Evolutionary conservation across 2,329 filamentous ascomycete species (phyloP), one percentile per base, ranked within the genome.

Genomic region (Hymenoscyphus albidus): DNA sequence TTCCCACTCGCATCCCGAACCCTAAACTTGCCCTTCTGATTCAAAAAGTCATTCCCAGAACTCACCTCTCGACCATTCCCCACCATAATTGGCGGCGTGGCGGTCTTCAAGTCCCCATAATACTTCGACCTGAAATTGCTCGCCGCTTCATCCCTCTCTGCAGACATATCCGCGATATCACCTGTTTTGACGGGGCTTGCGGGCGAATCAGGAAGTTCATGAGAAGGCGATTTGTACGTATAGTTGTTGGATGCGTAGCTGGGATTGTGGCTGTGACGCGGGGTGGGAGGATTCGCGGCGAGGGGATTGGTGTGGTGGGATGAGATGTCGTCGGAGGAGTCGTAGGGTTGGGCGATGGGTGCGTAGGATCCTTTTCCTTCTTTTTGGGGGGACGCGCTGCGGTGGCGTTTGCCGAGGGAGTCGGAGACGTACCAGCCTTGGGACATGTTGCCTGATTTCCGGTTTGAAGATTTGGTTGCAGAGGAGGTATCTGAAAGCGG

Each of bases 1-100:
- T 90, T 91, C 0, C 90, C 90, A 73, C 89, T 92, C 2, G 91
- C 88, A 66, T 89, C 86, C 57, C 88, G 78, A 58, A 83, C 78
- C 67, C 73, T 65, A 5, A 70, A 56, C 38, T 48, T 58, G 12
- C 70, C 70, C 54, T 70, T 74, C 59, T 64, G 59, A 31, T 65
- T 68, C 70, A 63, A 72, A 68, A 80, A 84, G 71, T 88, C 86
- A 65, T 84, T 85, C 1, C 85, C 86, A 5, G 83, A 84, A 13
- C 83, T 86, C 4, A 87, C 79, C 73, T 88, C 85, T 58, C 85
- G 71, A 12, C 65, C 64, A 2, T 62, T 61, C 7, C 81, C 82
- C 13, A 87, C 73, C 68, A 85, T 79, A 14, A 85, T 73, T 0
- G 85, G 85, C 35, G 83, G 82, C 5, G 83, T 84, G 0, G 77